Base-by-base conservation (phyloP, 2,329 filamentous ascomycete genomes). In the Exophiala mesophila region DNA sequence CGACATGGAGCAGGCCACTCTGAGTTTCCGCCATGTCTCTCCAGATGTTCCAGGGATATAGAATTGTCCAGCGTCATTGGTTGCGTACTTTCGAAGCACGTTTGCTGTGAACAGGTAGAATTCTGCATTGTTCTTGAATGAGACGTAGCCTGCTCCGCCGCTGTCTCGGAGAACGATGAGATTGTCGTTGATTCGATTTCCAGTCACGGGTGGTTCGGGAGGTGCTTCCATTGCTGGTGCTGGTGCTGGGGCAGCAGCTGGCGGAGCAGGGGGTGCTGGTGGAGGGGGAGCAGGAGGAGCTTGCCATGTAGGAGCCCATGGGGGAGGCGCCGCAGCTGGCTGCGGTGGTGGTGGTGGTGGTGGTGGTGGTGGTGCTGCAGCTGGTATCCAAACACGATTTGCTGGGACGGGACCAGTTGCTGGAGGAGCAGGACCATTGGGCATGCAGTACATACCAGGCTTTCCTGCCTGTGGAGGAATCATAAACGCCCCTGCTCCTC, bases 21-120 rank as follows among this genome's bases (percentile, higher is more conserved):
- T 74, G 74, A 0, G 71, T 69, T 61, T 81, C 79, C 34, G 67
- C 69, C 62, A 82, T 64, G 49, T 77, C 72, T 51, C 48, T 31
- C 35, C 36, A 19, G 71, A 66, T 0, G 74, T 74, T 0, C 76
- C 73, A 46, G 74, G 70, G 2, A 65, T 59, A 0, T 62, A 47
- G 50, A 73, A 45, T 24, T 48, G 44, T 9, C 35, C 40, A 39
- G 66, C 44, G 72, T 64, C 5, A 54, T 54, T 0, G 24, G 39
- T 24, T 17, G 41, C 17, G 34, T 55, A 55, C 29, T 47, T 53
- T 10, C 29, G 33, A n/a, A 53, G 30, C 16, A 55, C 34, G 28
- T 52, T 50, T 23, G 48, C 13, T 20, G 75, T 72, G 15, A 64
- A 63, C 0, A 66, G 57, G 39, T 69, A 64, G 0, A 70, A 39